Conservation (phyloP, 345 rosid genomes). For the Carallia pectinifolia region DNA sequence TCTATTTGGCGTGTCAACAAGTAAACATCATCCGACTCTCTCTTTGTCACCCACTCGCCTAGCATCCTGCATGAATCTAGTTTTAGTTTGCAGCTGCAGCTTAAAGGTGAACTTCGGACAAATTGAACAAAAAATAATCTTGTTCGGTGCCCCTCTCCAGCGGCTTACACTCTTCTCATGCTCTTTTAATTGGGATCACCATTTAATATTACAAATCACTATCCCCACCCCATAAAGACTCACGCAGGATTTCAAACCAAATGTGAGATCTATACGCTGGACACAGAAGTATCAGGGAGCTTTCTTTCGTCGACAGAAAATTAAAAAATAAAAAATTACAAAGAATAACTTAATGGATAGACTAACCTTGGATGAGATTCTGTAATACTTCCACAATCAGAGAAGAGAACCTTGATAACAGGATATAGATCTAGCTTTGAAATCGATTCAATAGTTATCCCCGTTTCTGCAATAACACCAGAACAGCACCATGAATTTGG, state of each 20-base stretch:
- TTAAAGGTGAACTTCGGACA: background rate
- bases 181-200: background rate
- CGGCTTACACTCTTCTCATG: background rate
- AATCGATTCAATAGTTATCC: constrained; percentile 25
- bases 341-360: background rate
- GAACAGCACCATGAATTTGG: constrained; percentile 67
- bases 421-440: constrained; percentile 44
- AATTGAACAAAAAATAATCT: no score
- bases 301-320: background rate
- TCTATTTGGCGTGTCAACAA: constrained; percentile 56
- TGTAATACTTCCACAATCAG: constrained; percentile 36
- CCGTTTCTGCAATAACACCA: constrained; percentile 52
- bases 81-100: background rate
- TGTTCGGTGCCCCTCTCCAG: no score
- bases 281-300: background rate
- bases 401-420: constrained; percentile 61
- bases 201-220: no score
- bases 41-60: constrained; percentile 42
- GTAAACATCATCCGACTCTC: constrained; percentile 66
- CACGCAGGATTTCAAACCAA: no score
- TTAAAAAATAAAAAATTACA: background rate
- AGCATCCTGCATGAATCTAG: constrained; percentile 34
- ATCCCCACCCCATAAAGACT: no score
- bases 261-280: background rate
- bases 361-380: constrained; percentile 44